Conservation (phyloP, 169 alveolate genomes). For the Eimeria praecox region DNA sequence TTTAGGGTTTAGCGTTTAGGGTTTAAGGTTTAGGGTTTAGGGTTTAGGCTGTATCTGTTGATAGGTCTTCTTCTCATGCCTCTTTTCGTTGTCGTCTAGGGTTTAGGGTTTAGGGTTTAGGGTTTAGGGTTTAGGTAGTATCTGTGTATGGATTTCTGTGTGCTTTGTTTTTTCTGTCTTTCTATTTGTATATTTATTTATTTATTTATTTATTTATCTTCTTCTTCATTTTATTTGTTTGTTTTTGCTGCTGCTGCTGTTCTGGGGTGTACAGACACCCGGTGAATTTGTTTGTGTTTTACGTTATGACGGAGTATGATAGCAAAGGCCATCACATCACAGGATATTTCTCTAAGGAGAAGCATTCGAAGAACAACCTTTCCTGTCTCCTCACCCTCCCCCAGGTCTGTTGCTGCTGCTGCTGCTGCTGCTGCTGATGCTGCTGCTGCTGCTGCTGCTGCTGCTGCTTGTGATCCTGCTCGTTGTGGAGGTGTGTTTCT, state of each 20-base stretch:
- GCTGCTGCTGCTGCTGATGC: constrained; percentile 6
- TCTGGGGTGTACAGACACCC: constrained; percentile 84
- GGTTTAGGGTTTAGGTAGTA: not conserved
- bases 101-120: not conserved
- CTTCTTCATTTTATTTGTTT: too few species aligned
- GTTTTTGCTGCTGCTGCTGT: not conserved
- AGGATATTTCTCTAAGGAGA: constrained; percentile 95
- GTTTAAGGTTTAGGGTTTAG: too few species aligned
- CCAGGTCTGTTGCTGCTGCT: constrained; percentile 84
- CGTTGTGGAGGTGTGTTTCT: not conserved
- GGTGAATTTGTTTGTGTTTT: constrained; percentile 94
- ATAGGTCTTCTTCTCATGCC: not conserved
- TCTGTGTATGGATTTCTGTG: too few species aligned
- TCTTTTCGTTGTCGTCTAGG: not conserved
- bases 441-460: constrained; percentile 30
- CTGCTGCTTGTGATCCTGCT: not conserved
- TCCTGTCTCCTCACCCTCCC: constrained; percentile 95
- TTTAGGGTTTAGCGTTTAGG: constrained; percentile 19
- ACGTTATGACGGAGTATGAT: constrained; percentile 95
- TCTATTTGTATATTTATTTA: too few species aligned
- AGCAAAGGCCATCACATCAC: constrained; percentile 94
- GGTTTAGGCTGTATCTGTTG: too few species aligned
- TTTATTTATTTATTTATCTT: too few species aligned
- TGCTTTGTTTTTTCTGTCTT: too few species aligned
- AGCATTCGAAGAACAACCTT: constrained; percentile 93